Evolutionary conservation across 495 filamentous ascomycete species (phyloP).

Genomic region (Neurospora sp.): DNA sequence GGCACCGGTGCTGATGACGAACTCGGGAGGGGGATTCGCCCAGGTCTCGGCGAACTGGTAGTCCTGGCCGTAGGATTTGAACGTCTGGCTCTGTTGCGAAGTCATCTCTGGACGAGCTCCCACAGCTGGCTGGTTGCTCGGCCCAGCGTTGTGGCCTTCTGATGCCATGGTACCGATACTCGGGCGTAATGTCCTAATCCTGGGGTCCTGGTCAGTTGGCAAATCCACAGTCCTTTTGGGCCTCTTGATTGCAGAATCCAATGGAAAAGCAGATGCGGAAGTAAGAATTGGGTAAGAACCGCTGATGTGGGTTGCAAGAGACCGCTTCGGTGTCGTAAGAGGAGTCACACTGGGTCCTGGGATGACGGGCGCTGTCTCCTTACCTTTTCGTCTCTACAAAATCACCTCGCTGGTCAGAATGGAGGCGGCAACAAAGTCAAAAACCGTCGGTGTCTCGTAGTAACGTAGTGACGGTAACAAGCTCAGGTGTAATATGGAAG

Average conservation of each 20-base stretch:
- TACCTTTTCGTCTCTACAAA: background rate
- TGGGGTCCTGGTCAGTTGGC: background rate
- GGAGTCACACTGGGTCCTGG: background rate
- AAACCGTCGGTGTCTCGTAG: background rate
- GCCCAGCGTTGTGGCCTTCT: conserved; percentile 1
- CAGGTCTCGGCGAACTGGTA: conserved; percentile 19
- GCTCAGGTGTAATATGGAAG: background rate
- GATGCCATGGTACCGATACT: conserved; percentile 5
- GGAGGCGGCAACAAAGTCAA: background rate
- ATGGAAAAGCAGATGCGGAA: background rate
- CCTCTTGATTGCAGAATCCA: background rate
- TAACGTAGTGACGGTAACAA: background rate
- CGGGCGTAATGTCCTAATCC: background rate
- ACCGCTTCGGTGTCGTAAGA: background rate
- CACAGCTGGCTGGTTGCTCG: background rate
- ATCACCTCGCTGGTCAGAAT: background rate
- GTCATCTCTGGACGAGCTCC: conserved; percentile 3
- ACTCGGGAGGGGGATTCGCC: conserved; percentile 17
- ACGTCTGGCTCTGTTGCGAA: background rate
- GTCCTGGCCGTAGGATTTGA: conserved; percentile 13
- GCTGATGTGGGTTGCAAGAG: background rate
- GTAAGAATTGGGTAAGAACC: background rate
- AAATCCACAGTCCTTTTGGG: background rate
- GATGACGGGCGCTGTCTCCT: background rate
- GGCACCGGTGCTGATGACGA: conserved; percentile 4